A percentile compares a stretch with the other conserved stretches of the same genome.
Conservation (phyloP, 1,284 basidiomycete genomes). For the Ganoderma boninense region DNA sequence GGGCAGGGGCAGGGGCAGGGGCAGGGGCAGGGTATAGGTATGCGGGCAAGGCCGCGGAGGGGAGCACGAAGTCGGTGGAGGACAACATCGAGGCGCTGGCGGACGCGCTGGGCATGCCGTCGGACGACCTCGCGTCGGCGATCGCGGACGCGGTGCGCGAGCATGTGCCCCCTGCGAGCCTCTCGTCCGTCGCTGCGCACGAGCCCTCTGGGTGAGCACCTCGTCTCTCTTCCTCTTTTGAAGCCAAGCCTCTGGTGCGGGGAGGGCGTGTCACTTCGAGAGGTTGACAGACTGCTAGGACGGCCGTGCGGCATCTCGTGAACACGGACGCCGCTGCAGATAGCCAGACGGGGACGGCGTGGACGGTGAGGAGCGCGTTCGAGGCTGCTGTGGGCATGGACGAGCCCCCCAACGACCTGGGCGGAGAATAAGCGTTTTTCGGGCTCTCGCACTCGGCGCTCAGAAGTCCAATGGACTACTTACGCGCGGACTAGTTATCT, state of each 20-base stretch:
- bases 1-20: too few species aligned
- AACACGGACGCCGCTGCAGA: conserved; percentile 32
- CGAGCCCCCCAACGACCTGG: conserved; percentile 45
- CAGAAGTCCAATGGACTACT: background rate
- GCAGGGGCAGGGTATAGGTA: too few species aligned
- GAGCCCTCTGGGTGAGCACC: conserved; percentile 53
- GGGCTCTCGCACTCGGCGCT: background rate
- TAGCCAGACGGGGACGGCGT: conserved; percentile 36
- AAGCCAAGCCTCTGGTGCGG: too few species aligned
- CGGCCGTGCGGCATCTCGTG: conserved; percentile 38
- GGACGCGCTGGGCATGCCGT: conserved; percentile 64
- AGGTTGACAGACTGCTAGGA: conserved; percentile 25
- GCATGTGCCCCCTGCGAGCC: conserved; percentile 63
- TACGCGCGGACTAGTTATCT: too few species aligned
- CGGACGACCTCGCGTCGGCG: conserved; percentile 65
- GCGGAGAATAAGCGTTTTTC: background rate
- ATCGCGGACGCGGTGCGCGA: conserved; percentile 65
- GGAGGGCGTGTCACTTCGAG: too few species aligned
- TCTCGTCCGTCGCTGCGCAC: conserved; percentile 59
- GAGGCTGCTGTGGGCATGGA: conserved; percentile 58
- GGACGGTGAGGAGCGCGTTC: conserved; percentile 44
- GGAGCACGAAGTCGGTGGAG: conserved; percentile 52
- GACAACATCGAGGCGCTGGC: conserved; percentile 66
- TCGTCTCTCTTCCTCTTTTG: too few species aligned
- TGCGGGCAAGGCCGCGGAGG: background rate